Evolutionary conservation across 148 eudicot species (phyloP).

Genomic region (Camellia granthamiana): DNA sequence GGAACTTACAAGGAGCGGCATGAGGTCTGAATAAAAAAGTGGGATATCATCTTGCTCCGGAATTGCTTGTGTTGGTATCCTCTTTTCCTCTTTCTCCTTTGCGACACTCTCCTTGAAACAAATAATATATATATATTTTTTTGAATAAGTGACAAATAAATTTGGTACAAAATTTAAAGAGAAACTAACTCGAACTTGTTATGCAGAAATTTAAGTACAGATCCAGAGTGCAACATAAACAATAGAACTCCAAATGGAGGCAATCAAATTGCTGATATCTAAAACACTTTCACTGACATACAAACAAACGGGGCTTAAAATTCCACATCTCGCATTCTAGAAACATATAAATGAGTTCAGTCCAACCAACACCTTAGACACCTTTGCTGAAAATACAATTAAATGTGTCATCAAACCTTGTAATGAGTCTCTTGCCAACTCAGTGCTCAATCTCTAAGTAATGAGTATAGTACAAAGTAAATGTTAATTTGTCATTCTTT

Average conservation of each 20-base stretch:
- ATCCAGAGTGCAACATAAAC: not conserved
- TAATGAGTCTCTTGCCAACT: too few species aligned
- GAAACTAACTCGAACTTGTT: not conserved
- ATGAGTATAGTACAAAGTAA: too few species aligned
- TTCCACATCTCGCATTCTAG: not conserved
- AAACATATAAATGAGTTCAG: too few species aligned
- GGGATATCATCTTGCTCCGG: conserved; percentile 69
- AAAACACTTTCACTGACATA: not conserved
- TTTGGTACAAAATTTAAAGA: not conserved
- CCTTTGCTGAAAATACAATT: not conserved
- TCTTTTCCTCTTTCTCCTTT: conserved; percentile 76
- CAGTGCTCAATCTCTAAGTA: too few species aligned
- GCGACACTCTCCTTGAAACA: conserved; percentile 59
- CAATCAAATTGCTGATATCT: not conserved
- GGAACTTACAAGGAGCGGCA: conserved; percentile 85
- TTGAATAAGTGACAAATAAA: too few species aligned
- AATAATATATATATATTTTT: too few species aligned
- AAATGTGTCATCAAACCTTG: not conserved
- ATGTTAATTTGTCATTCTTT: too few species aligned
- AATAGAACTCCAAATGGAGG: not conserved
- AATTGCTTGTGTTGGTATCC: conserved; percentile 25
- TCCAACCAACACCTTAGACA: not conserved
- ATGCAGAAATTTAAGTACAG: not conserved
- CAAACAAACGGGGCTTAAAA: not conserved
- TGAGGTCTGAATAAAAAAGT: conserved; percentile 79